Evolutionary conservation across 2,329 filamentous ascomycete species (phyloP), one percentile per base, ranked within the genome.

Genomic region (Aspergillus sp.): DNA sequence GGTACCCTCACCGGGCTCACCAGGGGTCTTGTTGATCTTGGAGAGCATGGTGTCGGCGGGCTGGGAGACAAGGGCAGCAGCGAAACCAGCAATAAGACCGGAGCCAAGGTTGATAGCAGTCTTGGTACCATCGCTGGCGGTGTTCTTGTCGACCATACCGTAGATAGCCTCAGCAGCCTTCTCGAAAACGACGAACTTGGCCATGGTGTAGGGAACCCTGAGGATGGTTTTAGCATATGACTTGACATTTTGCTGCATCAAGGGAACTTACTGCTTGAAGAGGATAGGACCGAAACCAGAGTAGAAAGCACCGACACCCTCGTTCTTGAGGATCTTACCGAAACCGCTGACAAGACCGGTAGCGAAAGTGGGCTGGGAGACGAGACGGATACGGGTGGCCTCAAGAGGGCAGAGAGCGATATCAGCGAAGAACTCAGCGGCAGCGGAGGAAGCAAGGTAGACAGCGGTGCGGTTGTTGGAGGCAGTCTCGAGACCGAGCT

Each of bases 11-110:
- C 91, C 91, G 68, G 91, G 91, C 63, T 87, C 83, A 81, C 90
- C 91, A 84, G 91, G 88, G 81, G 90, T 91, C 90, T 95, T 95
- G 90, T 96, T 96, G 85, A 96, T 95, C 87, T 94, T 95, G 82
- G 86, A 90, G 67, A 96, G 88, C 91, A 96, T 96, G 76, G 91
- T 96, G 79, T 96, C 91, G 77, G 91, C 91, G 71, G 91, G 91
- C 83, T 96, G 91, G 65, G 91, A 96, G 77, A 96, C 86, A 71
- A 94, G 77, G 75, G 91, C 91, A 71, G 91, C 91, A 72, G 91
- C 91, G 82, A 96, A 92, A 84, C 92, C 86, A 58, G 92, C 92
- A 60, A 93, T 86, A 69, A 96, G 82, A 83, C 92, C 92, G 68
- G 91, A 93, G 42, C 90, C 87, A 71, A 96, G 84, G 87, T 96